Conservation (phyloP, 2,329 filamentous ascomycete species). For the Cercospora sp. region DNA sequence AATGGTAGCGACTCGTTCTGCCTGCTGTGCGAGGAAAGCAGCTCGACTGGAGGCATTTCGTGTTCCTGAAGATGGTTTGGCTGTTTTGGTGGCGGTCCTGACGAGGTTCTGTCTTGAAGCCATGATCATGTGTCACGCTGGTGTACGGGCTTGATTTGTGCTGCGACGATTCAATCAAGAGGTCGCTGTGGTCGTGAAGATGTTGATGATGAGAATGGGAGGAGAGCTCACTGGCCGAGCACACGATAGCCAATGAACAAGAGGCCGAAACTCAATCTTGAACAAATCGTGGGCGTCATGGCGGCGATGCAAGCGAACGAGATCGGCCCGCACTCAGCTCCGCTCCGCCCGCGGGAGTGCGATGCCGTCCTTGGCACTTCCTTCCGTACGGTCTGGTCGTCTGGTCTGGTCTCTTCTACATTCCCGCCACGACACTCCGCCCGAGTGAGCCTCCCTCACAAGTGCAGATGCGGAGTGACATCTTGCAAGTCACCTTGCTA, state of each 20-base stretch:
- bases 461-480: not conserved
- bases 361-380: not conserved
- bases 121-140: constrained; percentile 11
- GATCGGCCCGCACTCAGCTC: constrained; percentile 1
- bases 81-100: constrained; percentile 25
- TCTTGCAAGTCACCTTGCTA: not conserved
- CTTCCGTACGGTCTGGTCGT: not conserved
- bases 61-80: constrained; percentile 17
- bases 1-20: constrained; percentile 28
- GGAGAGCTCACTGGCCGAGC: not conserved
- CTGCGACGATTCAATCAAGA: constrained; percentile 20
- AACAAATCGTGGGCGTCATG: constrained; percentile 11
- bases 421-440: not conserved
- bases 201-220: not conserved
- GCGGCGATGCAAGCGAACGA: not conserved
- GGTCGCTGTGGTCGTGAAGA: constrained; percentile 4
- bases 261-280: constrained; percentile 9
- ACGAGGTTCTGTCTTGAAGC: constrained; percentile 26
- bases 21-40: constrained; percentile 31
- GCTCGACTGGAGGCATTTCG: constrained; percentile 29
- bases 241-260: constrained; percentile 2
- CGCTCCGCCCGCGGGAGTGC: not conserved
- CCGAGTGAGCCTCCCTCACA: not conserved
- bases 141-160: not conserved
- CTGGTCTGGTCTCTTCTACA: not conserved